Base-by-base conservation (phyloP, 2,329 filamentous ascomycete genomes). In the Stenocarpella maydis region DNA sequence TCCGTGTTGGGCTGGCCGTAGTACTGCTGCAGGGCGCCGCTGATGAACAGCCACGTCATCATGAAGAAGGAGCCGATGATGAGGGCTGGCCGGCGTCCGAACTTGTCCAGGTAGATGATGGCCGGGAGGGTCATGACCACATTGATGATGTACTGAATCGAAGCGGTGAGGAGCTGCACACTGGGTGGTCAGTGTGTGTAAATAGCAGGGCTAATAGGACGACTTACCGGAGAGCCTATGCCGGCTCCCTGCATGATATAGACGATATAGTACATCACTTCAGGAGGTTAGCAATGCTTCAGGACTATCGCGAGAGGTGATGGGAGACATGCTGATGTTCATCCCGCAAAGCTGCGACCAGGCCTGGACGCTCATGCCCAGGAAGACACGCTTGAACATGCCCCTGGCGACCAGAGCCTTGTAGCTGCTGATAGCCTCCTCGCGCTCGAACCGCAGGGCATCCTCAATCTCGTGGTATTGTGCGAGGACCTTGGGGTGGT, bases 101-200 rank as follows among this genome's bases (percentile, higher is more conserved):
- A 82, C 71, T 80, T 83, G 76, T 91, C 89, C 55, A 91, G 82
- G 75, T 84, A 90, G 14, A 89, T 68, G 39, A 91, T 88, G 17
- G 87, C 87, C 0, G 88, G 87, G 1, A 90, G 77, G 0, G 89
- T 90, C 71, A 89, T 80, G 19, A 81, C 80, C 0, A 90, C 87
- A 74, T 90, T 90, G 77, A 91, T 88, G 69, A 90, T 83, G 74
- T 90, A 90, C 74, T 90, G 87, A 26, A 91, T 88, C 0, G 86
- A 86, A 0, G 87, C 85, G 1, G 87, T 88, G n/a, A 88, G 79
- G 9, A 90, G 82, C 4, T 66, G 39, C 19, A 34, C 12, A 24
- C 9, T n/a, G 15, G 3, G 24, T 12, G 5, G 37, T 66, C 6
- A 66, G 50, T 26, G 10, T 12, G 15, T 19, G 10, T 8, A 2